Base-by-base conservation (phyloP, 2,329 filamentous ascomycete species). In the Gaeumannomyces sp. region DNA sequence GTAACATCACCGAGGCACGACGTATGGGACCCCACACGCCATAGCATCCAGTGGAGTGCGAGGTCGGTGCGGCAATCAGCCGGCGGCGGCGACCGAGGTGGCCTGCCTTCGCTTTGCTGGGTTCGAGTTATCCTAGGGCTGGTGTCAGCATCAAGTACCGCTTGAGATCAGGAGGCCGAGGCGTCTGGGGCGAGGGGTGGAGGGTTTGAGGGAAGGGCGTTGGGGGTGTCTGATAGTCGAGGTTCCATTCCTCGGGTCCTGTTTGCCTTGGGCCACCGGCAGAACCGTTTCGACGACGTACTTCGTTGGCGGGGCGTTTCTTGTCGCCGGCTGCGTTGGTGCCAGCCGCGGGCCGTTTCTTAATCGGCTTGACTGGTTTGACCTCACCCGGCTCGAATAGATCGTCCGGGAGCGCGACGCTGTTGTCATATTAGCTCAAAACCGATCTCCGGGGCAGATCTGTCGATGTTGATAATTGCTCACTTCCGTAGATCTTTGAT, bases 401-500 rank as follows among this genome's bases (percentile, higher is more conserved):
- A 75, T 99, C 94, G 66, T 92, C 88, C 33, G 95, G 95, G 31
- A 99, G 83, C 73, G 93, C 88, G 74, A 91, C 91, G 77, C 93
- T 97, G 72, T 45, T 68, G 65, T 65, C 59, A 65, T 64, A 60
- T 56, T 65, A n/a, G 45, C 19, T n/a, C 28, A 31, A 59, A 29
- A 61, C 38, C n/a, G 10, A 53, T 28, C 7, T 29, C 31, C 4
- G 3, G 6, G 0, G 35, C 31, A 29, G 8, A 29, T 10, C 5
- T 22, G 22, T 53, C 64, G 65, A 45, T 56, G 7, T 8, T 33
- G 13, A 13, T 8, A 57, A 35, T 22, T 14, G 79, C 89, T 78
- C 82, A 97, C 93, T 90, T 96, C 76, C 92, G 89, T 62, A 93
- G 89, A 73, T 97, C 89, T 67, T 92, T 89, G 63, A 98, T 87